Evolutionary conservation across 352 stramenopile species (phyloP).

Genomic region (Phytopythium cucurbitacearum): DNA sequence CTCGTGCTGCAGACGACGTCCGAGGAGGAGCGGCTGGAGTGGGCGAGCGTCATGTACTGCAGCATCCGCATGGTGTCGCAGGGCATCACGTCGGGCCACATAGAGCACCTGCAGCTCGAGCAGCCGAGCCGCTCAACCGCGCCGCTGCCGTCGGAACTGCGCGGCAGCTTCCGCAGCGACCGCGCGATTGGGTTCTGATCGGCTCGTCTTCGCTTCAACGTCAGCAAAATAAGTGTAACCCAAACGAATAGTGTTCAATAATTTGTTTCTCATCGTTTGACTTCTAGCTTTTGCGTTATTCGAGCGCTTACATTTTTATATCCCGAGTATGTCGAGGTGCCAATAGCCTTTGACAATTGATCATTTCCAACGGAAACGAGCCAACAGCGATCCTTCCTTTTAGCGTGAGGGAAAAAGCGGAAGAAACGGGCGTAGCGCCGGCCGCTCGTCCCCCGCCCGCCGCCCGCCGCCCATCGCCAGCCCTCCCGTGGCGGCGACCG

Average conservation of each 20-base stretch:
- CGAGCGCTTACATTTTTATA: no score
- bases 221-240: not conserved
- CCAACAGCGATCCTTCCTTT: no score
- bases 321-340: no score
- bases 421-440: no score
- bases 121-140: constrained; percentile 20
- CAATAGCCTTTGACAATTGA: no score
- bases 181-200: constrained; percentile 21
- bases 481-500: no score
- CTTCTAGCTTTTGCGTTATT: no score
- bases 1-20: constrained; percentile 66
- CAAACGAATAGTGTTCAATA: not conserved
- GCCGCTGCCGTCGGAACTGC: constrained; percentile 17
- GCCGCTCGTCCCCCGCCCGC: no score
- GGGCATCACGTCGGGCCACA: constrained; percentile 79
- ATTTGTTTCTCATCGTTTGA: not conserved
- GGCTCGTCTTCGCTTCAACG: not conserved
- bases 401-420: no score
- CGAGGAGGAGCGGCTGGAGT: constrained; percentile 81
- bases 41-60: constrained; percentile 85
- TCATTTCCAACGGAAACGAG: no score
- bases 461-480: no score
- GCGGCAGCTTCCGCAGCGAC: constrained; percentile 25
- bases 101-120: constrained; percentile 70
- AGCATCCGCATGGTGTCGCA: constrained; percentile 86